phyloP scores from a whole-genome alignment of 2,329 filamentous ascomycete genomes.

The Colletotrichum falcatum region DNA sequence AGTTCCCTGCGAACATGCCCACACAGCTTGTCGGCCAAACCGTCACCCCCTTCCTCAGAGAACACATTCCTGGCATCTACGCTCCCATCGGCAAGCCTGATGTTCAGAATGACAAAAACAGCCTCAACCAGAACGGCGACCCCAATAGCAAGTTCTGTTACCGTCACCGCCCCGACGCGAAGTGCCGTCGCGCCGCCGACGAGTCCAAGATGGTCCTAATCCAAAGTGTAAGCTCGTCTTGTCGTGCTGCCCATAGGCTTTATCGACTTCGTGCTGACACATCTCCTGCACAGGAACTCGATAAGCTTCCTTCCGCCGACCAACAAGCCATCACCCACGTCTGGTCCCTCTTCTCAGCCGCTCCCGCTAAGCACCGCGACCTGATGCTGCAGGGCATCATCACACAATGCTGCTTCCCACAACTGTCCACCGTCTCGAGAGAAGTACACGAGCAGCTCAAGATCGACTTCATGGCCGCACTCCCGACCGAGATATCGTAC shows the following conservation, averaged over 20 bases:
- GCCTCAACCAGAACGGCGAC: slow-evolving; percentile 49
- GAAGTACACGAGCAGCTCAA: slow-evolving; percentile 95
- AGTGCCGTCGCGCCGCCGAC: slow-evolving; percentile 92
- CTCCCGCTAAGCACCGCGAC: slow-evolving; percentile 91
- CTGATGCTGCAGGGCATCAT: slow-evolving; percentile 97
- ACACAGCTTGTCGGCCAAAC: slow-evolving; percentile 79
- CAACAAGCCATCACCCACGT: slow-evolving; percentile 97
- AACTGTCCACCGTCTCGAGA: slow-evolving; percentile 91
- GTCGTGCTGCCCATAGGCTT: slow-evolving; percentile 1
- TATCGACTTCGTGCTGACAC: slow-evolving; percentile 45
- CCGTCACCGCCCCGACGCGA: slow-evolving; percentile 91
- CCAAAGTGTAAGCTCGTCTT: slow-evolving; percentile 74
- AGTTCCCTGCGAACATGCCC: slow-evolving; percentile 66
- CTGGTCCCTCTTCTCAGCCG: slow-evolving; percentile 97
- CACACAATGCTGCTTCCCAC: slow-evolving; percentile 96
- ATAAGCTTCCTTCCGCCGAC: slow-evolving; percentile 83
- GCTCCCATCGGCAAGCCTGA: slow-evolving; percentile 77
- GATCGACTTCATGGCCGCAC: slow-evolving; percentile 92
- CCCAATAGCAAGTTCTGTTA: slow-evolving; percentile 95
- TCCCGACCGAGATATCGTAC: slow-evolving; percentile 91
- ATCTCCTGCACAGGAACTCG: slow-evolving; percentile 72
- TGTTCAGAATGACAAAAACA: slow-evolving; percentile 54
- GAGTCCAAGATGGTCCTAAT: slow-evolving; percentile 96
- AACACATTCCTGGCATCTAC: slow-evolving; percentile 91
- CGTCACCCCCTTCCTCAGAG: slow-evolving; percentile 87